Base-by-base conservation (phyloP, 2,329 filamentous ascomycete species). In the Hawksworthiomyces lignivorus region DNA sequence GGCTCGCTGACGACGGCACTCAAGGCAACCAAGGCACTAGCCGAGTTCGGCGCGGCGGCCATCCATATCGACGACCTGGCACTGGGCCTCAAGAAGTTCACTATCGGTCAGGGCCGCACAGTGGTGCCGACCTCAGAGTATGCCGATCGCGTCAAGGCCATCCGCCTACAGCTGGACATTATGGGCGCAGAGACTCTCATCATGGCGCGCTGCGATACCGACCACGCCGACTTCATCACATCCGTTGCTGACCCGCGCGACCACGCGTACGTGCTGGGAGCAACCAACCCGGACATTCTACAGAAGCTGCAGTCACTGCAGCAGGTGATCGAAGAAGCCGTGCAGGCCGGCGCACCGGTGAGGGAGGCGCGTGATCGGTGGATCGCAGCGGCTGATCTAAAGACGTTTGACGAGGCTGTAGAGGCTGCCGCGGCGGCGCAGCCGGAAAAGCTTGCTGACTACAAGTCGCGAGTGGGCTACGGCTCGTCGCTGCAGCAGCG, bases 51-150 rank as follows among this genome's bases (percentile, higher is more conserved):
- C 6, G 63, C 64, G 2, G 63, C 64, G 9, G 64, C 64, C 58
- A 62, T 67, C 33, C 63, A 67, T 39, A 54, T 67, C 4, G 64
- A 67, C 41, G 64, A 67, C 42, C 50, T 67, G 22, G 63, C 64
- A 0, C 62, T 65, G 18, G 64, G 64, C 6, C 55, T 65, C 50
- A 66, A 67, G 52, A 67, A 66, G 48, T 67, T 66, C 39, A 67
- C 63, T 1, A 55, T 61, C 14, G 62, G 63, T 1, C 54, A 65
- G 39, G 63, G 62, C 3, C 51, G 61, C 5, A 66, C 63, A 0
- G 53, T 67, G 0, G 60, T 67, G 5, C 61, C 63, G 3, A 65
- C 61, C 0, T 56, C 54, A 43, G 64, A 65, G 44, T 65, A 65
- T 33, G 43, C 63, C 3, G 51, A 56, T 21, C 52, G 62, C 0